A percentile compares a stretch with the other conserved stretches of the same genome.
Conservation (phyloP, 2,329 filamentous ascomycete genomes). For the Periconia sp. region DNA sequence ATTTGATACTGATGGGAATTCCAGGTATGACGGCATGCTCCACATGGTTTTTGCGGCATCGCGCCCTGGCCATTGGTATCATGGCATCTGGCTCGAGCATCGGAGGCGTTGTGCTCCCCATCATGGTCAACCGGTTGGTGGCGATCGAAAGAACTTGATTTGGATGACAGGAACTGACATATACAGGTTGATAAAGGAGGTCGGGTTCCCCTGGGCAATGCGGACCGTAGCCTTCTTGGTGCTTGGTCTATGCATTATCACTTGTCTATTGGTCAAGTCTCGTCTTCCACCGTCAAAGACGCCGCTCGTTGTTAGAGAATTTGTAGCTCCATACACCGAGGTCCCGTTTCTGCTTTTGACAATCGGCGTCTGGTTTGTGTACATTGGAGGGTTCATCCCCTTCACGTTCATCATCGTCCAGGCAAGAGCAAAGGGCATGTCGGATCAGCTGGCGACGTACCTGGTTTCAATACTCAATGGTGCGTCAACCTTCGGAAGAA, state of each 20-base stretch:
- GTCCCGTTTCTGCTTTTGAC: conserved; percentile 41
- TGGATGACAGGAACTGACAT: conserved; percentile 27
- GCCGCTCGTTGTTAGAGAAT: not conserved
- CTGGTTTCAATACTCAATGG: conserved; percentile 55
- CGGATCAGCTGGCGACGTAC: conserved; percentile 50
- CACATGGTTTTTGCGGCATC: conserved; percentile 6
- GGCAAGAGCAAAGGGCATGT: conserved; percentile 51
- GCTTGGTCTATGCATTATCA: conserved; percentile 56
- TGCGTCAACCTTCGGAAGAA: conserved; percentile 54
- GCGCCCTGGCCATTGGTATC: conserved; percentile 52
- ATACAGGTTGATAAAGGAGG: not conserved
- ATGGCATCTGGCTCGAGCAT: conserved; percentile 52
- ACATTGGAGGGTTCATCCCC: conserved; percentile 62
- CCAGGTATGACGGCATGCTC: not conserved
- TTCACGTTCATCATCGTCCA: conserved; percentile 48
- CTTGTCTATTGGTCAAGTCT: conserved; percentile 54
- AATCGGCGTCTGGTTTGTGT: conserved; percentile 56
- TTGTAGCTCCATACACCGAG: conserved; percentile 25
- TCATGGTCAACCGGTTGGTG: conserved; percentile 57
- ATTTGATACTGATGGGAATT: not conserved
- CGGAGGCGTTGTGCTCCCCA: conserved; percentile 60
- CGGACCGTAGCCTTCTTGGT: conserved; percentile 59
- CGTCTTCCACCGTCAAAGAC: conserved; percentile 43
- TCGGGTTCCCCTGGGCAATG: conserved; percentile 59
- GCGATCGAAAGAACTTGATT: conserved; percentile 50